Evolutionary conservation across 169 alveolate genomes (phyloP).

Genomic region (Prorocentrum cordatum): DNA sequence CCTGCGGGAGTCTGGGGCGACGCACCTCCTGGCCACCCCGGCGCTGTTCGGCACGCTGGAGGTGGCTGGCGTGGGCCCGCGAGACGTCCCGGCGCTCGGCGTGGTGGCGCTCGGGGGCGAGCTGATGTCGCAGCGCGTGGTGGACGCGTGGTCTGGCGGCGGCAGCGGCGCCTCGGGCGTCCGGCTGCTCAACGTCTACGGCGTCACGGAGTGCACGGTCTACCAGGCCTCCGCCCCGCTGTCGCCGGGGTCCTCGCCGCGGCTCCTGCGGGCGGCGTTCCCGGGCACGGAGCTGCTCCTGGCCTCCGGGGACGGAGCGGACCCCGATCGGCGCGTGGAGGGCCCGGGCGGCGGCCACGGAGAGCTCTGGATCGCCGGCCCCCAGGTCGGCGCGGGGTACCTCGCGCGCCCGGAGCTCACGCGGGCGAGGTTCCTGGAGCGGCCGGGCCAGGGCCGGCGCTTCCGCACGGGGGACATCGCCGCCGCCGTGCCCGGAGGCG

Average conservation of each 20-base stretch:
- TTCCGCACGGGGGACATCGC: conserved; percentile 1
- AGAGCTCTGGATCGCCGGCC: conserved; percentile 46
- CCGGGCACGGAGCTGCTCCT: neutral
- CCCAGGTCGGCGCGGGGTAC: neutral
- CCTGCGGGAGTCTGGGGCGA: neutral
- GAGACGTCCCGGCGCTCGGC: neutral
- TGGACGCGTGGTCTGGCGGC: neutral
- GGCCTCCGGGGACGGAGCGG: conserved; percentile 5
- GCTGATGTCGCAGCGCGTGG: neutral
- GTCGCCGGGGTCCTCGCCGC: neutral
- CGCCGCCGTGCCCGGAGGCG: neutral
- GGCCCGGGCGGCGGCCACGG: neutral
- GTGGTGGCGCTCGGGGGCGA: conserved; percentile 6
- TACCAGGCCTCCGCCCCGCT: conserved; percentile 33
- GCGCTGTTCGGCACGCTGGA: conserved; percentile 27
- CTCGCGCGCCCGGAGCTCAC: conserved; percentile 40
- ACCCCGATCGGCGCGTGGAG: neutral
- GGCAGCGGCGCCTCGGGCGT: neutral
- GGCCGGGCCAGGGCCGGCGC: neutral
- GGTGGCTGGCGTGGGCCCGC: neutral
- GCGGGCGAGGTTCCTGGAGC: neutral
- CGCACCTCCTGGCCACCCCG: conserved; percentile 24
- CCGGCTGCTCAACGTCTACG: conserved; percentile 14
- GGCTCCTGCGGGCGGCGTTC: neutral
- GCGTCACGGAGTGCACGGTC: conserved; percentile 65